Evolutionary conservation across 805 yeast species (phyloP).

Genomic region (Lachancea sp.): DNA sequence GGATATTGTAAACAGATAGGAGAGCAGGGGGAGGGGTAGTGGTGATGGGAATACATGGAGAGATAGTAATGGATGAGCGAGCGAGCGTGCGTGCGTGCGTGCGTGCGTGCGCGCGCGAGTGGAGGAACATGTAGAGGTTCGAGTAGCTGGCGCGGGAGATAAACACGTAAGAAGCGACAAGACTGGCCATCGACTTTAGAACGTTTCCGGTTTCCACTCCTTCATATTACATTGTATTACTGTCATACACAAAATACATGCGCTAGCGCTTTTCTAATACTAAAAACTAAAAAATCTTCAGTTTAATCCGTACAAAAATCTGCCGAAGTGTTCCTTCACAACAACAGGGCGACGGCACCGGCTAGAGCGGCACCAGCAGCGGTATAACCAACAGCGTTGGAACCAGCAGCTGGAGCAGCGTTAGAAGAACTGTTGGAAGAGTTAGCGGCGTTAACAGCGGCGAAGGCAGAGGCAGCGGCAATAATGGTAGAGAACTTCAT

Average conservation of each 20-base stretch:
- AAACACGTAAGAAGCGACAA: not conserved
- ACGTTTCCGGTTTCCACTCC: not conserved
- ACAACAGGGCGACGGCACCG: conserved; percentile 27
- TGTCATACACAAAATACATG: conserved; percentile 1
- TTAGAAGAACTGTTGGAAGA: conserved; percentile 15
- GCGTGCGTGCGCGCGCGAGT: no score
- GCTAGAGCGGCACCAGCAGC: conserved; percentile 28
- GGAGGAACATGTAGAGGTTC: no score
- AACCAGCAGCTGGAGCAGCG: conserved; percentile 16
- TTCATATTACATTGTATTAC: conserved; percentile 1
- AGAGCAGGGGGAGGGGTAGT: no score
- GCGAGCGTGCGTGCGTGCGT: no score
- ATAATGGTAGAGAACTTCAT: conserved; percentile 25
- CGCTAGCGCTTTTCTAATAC: conserved; percentile 1
- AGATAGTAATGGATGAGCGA: no score
- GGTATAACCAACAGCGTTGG: conserved; percentile 15
- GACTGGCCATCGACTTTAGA: no score
- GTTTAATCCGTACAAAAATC: not conserved
- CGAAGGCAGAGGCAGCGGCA: conserved; percentile 20
- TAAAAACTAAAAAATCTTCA: not conserved
- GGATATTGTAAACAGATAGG: no score
- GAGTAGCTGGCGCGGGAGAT: no score
- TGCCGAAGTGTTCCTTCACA: conserved; percentile 9
- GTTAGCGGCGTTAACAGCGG: conserved; percentile 18
- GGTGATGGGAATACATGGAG: no score